Base-by-base conservation (phyloP, 2,329 filamentous ascomycete species). In the Remersonia thermophila region DNA sequence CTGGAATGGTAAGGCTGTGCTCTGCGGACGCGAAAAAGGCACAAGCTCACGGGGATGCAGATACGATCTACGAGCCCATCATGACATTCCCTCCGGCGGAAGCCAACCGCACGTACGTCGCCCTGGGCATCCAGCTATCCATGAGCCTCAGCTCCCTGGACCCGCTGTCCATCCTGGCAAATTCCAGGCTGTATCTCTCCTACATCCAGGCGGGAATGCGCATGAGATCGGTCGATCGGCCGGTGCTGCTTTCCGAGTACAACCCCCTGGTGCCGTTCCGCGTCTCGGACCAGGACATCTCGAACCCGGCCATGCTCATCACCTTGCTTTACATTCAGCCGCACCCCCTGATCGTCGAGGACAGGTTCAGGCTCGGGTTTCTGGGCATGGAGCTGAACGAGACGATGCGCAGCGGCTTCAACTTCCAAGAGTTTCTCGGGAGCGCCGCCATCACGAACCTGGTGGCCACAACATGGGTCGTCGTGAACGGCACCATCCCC, bases 201-300 rank as follows among this genome's bases (percentile, higher is more conserved):
- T 44, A 41, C 28, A 29, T 47, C 14, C 44, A 47, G 16, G 35
- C 44, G 0, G 35, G 31, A 11, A 15, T 47, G 5, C 38, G 30
- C 4, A 13, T 17, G 11, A 15, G 15, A 8, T 35, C 41, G 1
- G 13, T 29, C n/a, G 16, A 38, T 2, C 39, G 33, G 27, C n/a
- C 43, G 1, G 17, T 38, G 3, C 5, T 47, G 25, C 33, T 38
- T 7, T 43, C 45, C 4, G 43, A 45, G 15, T 33, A 29, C 11
- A 43, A 47, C n/a, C 41, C 45, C 4, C 33, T 47, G 4, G 45
- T 46, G 2, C 45, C 43, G 5, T 44, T 47, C 30, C 30, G 39
- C n/a, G 15, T 45, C 29, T 27, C 37, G 12, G 30, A 35, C n/a
- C 23, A 29, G 20, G 20, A 14, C 16, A 31, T 13, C 18, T 20